Evolutionary conservation across 2,329 filamentous ascomycete species (phyloP).

Genomic region (Fusarium redolens): DNA sequence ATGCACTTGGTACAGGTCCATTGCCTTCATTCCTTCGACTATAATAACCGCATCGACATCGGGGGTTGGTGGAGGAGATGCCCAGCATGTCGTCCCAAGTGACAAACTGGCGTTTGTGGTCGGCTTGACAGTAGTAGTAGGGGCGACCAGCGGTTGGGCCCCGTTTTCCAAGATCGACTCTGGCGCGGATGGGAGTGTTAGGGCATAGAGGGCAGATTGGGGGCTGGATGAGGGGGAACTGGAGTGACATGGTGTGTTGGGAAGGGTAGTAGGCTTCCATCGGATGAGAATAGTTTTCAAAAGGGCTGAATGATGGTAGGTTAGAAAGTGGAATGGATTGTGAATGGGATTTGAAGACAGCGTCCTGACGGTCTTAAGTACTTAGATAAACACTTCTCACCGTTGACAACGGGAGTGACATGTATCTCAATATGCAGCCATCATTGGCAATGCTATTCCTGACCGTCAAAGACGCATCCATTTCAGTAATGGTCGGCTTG

Average conservation of each 20-base stretch:
- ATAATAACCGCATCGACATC: not conserved
- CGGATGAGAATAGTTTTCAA: no score
- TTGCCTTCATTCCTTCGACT: not conserved
- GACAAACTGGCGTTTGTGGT: not conserved
- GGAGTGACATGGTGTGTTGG: not conserved
- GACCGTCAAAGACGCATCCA: fast-evolving
- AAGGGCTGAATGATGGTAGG: not conserved
- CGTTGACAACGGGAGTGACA: fast-evolving
- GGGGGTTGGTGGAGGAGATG: not conserved
- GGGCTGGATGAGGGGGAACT: not conserved
- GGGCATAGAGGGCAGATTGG: not conserved
- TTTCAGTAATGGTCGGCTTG: not conserved
- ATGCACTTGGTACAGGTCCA: not conserved
- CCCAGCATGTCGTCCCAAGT: not conserved
- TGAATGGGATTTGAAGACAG: fast-evolving
- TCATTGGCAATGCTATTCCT: fast-evolving
- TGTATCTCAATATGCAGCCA: fast-evolving
- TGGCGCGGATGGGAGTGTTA: not conserved
- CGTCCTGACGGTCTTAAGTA: not conserved
- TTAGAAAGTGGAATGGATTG: fast-evolving
- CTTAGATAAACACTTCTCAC: fast-evolving
- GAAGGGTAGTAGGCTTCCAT: not conserved
- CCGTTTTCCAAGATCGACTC: not conserved
- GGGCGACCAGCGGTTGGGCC: not conserved
- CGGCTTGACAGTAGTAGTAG: not conserved